Base-by-base conservation (phyloP, 176 grass and related monocot species). In the Lolium rigidum region DNA sequence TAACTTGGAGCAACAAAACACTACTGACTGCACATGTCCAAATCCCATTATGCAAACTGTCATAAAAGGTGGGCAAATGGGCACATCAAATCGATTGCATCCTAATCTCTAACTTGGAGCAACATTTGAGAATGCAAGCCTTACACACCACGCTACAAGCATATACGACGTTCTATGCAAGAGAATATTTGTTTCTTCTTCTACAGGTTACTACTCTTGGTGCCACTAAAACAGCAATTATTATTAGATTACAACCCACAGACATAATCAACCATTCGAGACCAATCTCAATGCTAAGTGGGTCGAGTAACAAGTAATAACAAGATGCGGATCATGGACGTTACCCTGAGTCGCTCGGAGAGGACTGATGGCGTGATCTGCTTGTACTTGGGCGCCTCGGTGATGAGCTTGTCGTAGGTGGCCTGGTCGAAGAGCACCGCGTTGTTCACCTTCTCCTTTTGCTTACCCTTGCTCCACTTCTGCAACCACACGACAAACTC, bases 401-500 rank as follows among this genome's bases (percentile, higher is more conserved):
- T 47, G 21, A 90, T 44, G 41, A 90, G 57, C 79, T 90, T 90
- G 84, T 90, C 84, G 79, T 86, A 90, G 54, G 88, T 90, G 55
- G 88, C 63, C 84, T 90, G 88, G 84, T 90, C 88, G 63, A 90
- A 90, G 1, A 90, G 80, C 74, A 90, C 84, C 16, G 84, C 2
- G 74, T 90, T 90, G 89, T 90, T 90, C 75, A 90, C 89, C 80
- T 90, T 90, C 67, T 90, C 89, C 80, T 90, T 90, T 43, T 90
- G 89, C 84, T 90, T 90, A 0, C 89, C 89, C 89, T 90, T 90
- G 84, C 89, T 90, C 84, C 89, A 90, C 80, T 90, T 90, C 80
- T 86, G 85, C 85, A 80, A 21, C 17, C 20, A 26, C 5, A 12
- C n/a, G 24, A 22, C 10, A 11, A 48, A 39, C 22, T 38, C 50